phyloP scores from a whole-genome alignment of 495 filamentous ascomycete genomes.

The Neurospora sp. region DNA sequence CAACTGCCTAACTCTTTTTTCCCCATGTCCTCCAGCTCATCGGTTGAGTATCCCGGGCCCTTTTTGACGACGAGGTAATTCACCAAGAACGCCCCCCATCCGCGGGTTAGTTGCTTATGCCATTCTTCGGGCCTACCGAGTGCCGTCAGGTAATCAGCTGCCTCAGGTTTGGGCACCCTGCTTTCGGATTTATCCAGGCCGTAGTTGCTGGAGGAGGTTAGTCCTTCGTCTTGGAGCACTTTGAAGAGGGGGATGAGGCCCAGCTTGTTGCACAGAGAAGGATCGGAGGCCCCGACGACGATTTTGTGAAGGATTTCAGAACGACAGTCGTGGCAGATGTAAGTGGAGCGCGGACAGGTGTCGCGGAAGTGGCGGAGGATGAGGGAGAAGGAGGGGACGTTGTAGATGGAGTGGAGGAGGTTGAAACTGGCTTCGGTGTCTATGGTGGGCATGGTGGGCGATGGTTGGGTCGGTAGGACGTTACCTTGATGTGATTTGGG shows the following conservation, averaged over 20 bases:
- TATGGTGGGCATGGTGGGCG: neutral
- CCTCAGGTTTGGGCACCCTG: neutral
- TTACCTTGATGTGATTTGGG: neutral
- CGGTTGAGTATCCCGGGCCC: neutral
- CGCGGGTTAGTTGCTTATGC: neutral
- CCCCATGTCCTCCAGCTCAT: neutral
- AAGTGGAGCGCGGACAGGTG: neutral
- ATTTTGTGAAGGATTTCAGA: too few species aligned
- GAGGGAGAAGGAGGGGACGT: neutral
- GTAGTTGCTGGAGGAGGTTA: neutral
- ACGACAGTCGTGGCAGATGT: neutral
- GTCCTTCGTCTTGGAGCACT: neutral
- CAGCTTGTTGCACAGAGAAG: neutral
- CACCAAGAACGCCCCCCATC: neutral
- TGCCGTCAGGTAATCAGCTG: neutral
- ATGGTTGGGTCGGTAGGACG: neutral
- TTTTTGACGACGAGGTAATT: neutral
- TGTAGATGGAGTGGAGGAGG: neutral
- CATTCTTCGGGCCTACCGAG: neutral
- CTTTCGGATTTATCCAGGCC: neutral
- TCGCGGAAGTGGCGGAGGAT: neutral
- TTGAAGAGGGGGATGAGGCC: neutral
- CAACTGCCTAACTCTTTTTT: neutral
- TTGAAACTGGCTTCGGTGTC: neutral
- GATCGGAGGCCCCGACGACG: neutral